Percentiles rank a stretch among this genome's conserved stretches.
phyloP scores from a whole-genome alignment of 1,284 basidiomycete genomes.

The Naganishia liquefaciens region DNA sequence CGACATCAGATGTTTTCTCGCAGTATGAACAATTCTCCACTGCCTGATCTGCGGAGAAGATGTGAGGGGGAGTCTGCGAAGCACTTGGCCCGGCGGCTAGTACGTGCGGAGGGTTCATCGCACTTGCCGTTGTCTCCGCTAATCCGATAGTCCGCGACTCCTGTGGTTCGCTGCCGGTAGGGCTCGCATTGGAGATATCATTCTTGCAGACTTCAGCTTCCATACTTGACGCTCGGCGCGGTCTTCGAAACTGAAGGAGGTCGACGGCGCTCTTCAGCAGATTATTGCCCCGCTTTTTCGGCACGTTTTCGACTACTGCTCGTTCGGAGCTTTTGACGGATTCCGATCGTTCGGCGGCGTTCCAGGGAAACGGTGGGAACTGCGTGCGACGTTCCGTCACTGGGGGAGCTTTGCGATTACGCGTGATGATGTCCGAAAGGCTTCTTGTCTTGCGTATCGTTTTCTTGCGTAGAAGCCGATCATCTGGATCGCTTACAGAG shows the following conservation, averaged over 20 bases:
- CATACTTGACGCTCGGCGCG: background rate
- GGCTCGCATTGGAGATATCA: background rate
- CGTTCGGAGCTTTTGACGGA: background rate
- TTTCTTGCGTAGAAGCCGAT: background rate
- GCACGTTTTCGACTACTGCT: too few relatives aligned
- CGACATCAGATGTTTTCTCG: too few relatives aligned
- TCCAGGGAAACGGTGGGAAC: conserved; percentile 7
- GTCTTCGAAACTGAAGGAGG: conserved; percentile 18
- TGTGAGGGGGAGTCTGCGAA: too few relatives aligned
- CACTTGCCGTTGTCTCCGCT: too few relatives aligned
- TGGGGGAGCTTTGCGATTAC: conserved; percentile 3
- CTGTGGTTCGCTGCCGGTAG: background rate
- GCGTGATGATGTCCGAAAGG: conserved; percentile 18
- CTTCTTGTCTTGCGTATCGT: conserved; percentile 24
- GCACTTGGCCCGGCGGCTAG: too few relatives aligned
- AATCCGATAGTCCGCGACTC: too few relatives aligned
- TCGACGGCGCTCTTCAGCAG: conserved; percentile 17
- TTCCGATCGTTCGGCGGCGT: background rate
- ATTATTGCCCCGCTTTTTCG: conserved; percentile 7
- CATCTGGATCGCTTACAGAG: too few relatives aligned
- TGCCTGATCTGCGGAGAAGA: too few relatives aligned
- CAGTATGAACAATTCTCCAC: too few relatives aligned
- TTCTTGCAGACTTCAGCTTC: background rate
- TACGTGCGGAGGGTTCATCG: too few relatives aligned
- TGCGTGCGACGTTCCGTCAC: background rate